These are phyloP conservation scores for Citrus reticulata DNA, from an alignment of 345 rosid species.

Conservation along the genomic window DNA sequence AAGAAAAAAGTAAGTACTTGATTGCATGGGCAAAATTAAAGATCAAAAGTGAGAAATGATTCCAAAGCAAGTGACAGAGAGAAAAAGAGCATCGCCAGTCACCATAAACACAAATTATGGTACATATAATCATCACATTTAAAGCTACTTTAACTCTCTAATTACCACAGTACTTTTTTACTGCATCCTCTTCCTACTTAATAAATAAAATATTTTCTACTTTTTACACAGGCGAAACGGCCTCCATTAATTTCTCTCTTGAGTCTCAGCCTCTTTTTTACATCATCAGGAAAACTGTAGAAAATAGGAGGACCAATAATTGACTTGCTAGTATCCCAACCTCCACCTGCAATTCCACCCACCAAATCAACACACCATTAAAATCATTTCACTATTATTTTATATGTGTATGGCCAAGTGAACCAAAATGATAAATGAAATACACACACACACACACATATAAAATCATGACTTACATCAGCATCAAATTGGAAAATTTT, in stretches of 20 bases:
- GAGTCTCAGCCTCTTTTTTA: neutral
- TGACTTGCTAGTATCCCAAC: conserved; percentile 32
- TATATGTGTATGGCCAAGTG: neutral
- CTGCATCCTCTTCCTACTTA: neutral
- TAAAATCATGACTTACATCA: too few species aligned
- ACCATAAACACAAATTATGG: neutral
- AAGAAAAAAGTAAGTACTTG: conserved; percentile 13
- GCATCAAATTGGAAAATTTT: too few species aligned
- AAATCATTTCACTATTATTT: neutral
- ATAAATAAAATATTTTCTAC: neutral
- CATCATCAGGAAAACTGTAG: conserved; percentile 22
- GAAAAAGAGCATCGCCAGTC: neutral
- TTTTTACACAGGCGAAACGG: neutral
- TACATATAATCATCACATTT: neutral
- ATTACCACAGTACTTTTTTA: neutral
- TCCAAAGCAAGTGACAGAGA: neutral
- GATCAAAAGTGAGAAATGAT: conserved; percentile 25
- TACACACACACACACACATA: too few species aligned
- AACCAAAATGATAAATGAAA: too few species aligned
- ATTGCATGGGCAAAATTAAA: conserved; percentile 30
- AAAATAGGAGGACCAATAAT: conserved; percentile 22
- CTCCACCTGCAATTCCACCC: conserved; percentile 38
- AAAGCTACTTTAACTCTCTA: neutral
- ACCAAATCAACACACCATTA: neutral
- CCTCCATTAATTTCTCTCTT: neutral